Percentiles rank a stretch among this genome's conserved stretches.
phyloP scores from a whole-genome alignment of 169 alveolate genomes.

The Amoebophrya sp. region DNA sequence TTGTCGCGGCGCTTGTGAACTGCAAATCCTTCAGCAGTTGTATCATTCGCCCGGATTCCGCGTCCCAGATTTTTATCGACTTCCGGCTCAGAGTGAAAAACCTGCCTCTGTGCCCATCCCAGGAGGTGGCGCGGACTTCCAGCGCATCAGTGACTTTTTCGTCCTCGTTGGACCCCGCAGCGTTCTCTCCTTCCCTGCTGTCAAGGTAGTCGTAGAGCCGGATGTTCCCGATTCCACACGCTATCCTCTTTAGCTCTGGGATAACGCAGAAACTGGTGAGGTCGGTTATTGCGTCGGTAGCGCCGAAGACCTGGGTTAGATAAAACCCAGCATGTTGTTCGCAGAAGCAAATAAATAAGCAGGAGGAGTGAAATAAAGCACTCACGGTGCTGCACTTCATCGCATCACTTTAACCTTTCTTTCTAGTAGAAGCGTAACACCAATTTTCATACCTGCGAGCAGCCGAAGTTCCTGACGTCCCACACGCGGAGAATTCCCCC shows the following conservation, averaged over 20 bases:
- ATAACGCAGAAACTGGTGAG: not conserved
- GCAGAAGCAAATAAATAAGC: too few species aligned
- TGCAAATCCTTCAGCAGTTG: not conserved
- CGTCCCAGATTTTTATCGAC: not conserved
- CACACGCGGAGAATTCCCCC: conserved; percentile 23
- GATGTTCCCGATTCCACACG: not conserved
- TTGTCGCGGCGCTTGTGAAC: too few species aligned
- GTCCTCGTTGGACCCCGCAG: too few species aligned
- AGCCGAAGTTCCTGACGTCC: conserved; percentile 31
- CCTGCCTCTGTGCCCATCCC: not conserved
- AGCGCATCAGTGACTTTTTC: too few species aligned
- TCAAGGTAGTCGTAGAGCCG: not conserved
- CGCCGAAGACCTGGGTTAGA: conserved; percentile 5
- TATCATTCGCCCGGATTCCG: not conserved
- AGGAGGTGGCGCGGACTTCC: not conserved
- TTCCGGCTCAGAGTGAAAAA: not conserved
- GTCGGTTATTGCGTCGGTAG: not conserved
- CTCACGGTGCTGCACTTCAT: not conserved
- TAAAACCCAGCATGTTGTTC: too few species aligned
- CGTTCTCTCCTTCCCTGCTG: too few species aligned
- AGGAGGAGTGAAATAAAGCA: too few species aligned
- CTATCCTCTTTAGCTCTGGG: not conserved
- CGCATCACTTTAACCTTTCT: not conserved
- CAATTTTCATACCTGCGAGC: not conserved
- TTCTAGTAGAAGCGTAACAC: not conserved